Evolutionary conservation across 2,329 filamentous ascomycete genomes (phyloP).

Genomic region (Neofusicoccum ribis): DNA sequence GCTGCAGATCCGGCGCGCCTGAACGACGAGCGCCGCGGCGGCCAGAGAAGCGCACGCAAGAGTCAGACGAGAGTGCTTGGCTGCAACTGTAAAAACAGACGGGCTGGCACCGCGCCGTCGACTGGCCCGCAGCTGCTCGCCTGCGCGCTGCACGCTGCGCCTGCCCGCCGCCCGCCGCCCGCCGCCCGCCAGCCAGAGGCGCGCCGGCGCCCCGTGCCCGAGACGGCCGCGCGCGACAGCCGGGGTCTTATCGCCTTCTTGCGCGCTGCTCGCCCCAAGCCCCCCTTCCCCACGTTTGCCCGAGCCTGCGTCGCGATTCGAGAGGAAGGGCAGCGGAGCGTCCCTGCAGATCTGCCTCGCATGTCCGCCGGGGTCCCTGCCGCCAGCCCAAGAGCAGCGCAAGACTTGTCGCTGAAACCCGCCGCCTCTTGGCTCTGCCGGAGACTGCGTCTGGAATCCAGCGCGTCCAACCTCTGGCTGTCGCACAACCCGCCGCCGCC

Average conservation of each 20-base stretch:
- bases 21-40: background rate
- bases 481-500: background rate
- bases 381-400: background rate
- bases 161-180: too few relatives aligned
- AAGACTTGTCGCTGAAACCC: conserved; percentile 3
- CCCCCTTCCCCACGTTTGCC: conserved; percentile 9
- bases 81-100: background rate
- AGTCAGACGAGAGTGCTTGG: conserved; percentile 8
- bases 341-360: conserved; percentile 12
- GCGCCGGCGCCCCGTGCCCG: background rate
- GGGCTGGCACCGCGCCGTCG: background rate
- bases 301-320: background rate
- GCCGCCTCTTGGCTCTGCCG: background rate
- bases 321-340: background rate
- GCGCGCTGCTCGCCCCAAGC: background rate
- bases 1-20: background rate
- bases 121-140: too few relatives aligned
- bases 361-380: background rate
- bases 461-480: background rate
- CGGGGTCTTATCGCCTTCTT: background rate
- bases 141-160: too few relatives aligned
- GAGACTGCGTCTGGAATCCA: background rate
- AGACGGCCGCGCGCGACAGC: conserved; percentile 7
- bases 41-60: background rate
- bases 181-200: background rate